phyloP scores from a whole-genome alignment of 2,329 filamentous ascomycete species.

The Penicillium sp. region DNA sequence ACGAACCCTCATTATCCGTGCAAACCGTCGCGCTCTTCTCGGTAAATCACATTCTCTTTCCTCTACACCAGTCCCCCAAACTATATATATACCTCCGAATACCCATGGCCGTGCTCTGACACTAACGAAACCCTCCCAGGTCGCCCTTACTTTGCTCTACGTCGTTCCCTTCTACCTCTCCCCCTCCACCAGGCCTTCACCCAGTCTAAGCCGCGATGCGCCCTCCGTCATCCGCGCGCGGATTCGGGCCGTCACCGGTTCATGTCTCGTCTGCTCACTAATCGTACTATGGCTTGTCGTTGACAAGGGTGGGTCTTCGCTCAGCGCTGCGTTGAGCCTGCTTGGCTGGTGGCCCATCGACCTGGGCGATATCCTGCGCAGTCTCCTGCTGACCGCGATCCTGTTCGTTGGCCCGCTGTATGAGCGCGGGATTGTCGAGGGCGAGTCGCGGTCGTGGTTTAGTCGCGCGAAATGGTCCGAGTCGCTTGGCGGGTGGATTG shows the following conservation, averaged over 20 bases:
- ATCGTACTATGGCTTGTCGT: conserved; percentile 71
- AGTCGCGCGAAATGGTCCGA: conserved; percentile 62
- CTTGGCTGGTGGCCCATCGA: conserved; percentile 84
- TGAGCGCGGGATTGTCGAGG: conserved; percentile 76
- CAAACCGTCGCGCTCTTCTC: conserved; percentile 47
- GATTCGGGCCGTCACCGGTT: conserved; percentile 77
- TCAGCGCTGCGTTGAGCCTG: conserved; percentile 66
- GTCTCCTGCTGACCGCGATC: conserved; percentile 73
- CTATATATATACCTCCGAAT: neutral
- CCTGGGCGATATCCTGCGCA: conserved; percentile 66
- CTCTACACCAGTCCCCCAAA: neutral
- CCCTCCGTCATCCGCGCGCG: conserved; percentile 87
- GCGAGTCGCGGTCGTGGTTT: conserved; percentile 70
- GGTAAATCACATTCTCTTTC: conserved; percentile 35
- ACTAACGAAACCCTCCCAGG: conserved; percentile 50
- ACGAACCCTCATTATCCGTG: conserved; percentile 46
- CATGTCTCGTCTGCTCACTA: conserved; percentile 71
- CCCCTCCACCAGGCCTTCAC: conserved; percentile 76
- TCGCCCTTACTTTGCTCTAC: conserved; percentile 85
- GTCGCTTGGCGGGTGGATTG: conserved; percentile 74
- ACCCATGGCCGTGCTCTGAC: neutral
- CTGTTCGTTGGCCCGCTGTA: conserved; percentile 87
- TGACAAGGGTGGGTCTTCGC: conserved; percentile 57
- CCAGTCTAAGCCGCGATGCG: conserved; percentile 80
- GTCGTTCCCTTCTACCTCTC: conserved; percentile 91